Base-by-base conservation (phyloP, 2,329 filamentous ascomycete genomes). In the Ramularia endophylla region DNA sequence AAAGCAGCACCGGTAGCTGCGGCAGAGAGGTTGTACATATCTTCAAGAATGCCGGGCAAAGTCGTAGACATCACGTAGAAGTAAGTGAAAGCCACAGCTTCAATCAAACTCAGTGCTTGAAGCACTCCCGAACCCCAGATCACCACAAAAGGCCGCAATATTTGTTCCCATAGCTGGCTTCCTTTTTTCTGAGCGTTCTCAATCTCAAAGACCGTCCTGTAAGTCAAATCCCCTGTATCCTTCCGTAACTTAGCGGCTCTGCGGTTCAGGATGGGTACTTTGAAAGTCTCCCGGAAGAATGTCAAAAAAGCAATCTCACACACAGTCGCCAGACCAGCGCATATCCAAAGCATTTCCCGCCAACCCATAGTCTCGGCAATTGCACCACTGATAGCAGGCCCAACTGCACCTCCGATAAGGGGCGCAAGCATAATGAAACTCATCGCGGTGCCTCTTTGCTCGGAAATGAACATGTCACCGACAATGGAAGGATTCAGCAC, bases 401-500 rank as follows among this genome's bases (percentile, higher is more conserved):
- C 77, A 5, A 78, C 57, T 2, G 75, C 75, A 3, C 75, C 75
- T 15, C 77, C 77, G 12, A 78, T 57, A 2, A 81, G 62, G 0
- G 78, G 77, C 2, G 77, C 74, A 2, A 81, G 60, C 57, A 72
- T 73, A 34, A 80, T 64, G 32, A 76, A 44, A 52, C 72, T 76
- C 70, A 83, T 76, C 6, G 78, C 72, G 0, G 69, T 68, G 17
- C 78, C 79, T 12, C 78, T 66, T 55, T 75, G 64, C 41, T 81
- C 78, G 1, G 70, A 64, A 2, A 64, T 59, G 54, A 81, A 81
- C 48, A 82, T 73, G 55, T 83, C 80, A 17, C 78, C 79, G 13
- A 83, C 71, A 38, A 83, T 77, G 17, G 78, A 75, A 1, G 79
- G 79, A 47, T 74, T 78, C 13, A 83, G 65, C 7, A 81, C 78